A percentile compares a stretch with the other conserved stretches of the same genome.
Conservation (phyloP, 2,329 filamentous ascomycete genomes). For the Clarireedia paspali region DNA sequence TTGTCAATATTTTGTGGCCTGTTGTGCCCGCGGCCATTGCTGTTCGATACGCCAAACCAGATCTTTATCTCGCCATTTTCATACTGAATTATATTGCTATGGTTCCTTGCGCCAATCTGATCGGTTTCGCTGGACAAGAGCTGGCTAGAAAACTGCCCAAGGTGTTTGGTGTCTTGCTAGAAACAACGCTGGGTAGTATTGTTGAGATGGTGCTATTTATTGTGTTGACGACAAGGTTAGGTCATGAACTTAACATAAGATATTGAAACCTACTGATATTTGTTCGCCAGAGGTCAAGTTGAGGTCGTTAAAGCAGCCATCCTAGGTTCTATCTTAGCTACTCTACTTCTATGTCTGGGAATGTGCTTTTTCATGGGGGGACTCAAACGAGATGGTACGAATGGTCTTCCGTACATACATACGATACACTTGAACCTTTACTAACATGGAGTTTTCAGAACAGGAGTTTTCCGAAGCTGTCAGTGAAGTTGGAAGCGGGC, state of each 20-base stretch:
- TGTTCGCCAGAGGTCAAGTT: conserved; percentile 35
- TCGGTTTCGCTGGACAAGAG: conserved; percentile 68
- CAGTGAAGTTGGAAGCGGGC: conserved; percentile 69
- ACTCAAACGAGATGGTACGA: conserved; percentile 44
- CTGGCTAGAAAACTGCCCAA: conserved; percentile 68
- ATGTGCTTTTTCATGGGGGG: conserved; percentile 75
- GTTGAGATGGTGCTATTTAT: conserved; percentile 82
- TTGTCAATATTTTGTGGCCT: conserved; percentile 68
- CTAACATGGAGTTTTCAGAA: conserved; percentile 30
- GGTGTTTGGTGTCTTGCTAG: conserved; percentile 55
- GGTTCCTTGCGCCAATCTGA: conserved; percentile 67
- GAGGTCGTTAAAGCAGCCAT: conserved; percentile 79
- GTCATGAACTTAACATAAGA: neutral
- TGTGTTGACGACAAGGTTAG: conserved; percentile 49
- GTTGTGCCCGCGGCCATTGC: conserved; percentile 65
- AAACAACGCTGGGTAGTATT: conserved; percentile 61
- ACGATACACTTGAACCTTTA: neutral
- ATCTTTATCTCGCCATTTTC: conserved; percentile 58
- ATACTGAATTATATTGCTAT: conserved; percentile 68
- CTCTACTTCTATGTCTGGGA: conserved; percentile 72
- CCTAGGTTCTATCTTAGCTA: conserved; percentile 74
- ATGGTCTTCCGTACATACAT: neutral
- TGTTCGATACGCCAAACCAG: conserved; percentile 46
- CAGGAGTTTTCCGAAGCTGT: conserved; percentile 68
- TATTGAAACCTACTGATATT: neutral